phyloP scores from a whole-genome alignment of 2,329 filamentous ascomycete genomes.

The Colletotrichum aenigma region DNA sequence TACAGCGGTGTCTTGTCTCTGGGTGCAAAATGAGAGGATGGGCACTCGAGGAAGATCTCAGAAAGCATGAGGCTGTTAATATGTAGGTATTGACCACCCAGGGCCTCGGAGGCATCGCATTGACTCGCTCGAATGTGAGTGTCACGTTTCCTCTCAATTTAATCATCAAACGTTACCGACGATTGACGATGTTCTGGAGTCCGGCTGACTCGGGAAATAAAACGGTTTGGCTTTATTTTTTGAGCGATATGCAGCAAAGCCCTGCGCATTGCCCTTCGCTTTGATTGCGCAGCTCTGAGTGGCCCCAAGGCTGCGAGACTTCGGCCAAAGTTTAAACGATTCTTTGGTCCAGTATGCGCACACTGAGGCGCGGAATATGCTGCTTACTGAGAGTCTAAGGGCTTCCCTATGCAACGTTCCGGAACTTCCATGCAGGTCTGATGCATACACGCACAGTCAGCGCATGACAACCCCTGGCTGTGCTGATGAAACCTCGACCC shows the following conservation, averaged over 20 bases:
- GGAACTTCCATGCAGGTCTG: not conserved
- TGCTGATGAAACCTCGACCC: not conserved
- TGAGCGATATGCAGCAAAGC: not conserved
- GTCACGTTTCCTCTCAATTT: not conserved
- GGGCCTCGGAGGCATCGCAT: not conserved
- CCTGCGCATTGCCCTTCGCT: not conserved
- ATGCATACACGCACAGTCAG: not conserved
- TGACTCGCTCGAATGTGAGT: not conserved
- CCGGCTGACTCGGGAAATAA: not conserved
- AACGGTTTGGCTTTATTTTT: not conserved
- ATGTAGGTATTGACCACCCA: not conserved
- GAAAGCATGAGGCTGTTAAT: not conserved
- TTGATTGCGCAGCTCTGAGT: not conserved
- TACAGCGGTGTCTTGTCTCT: rapidly evolving
- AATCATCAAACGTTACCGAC: not conserved
- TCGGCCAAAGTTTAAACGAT: not conserved
- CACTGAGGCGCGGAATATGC: not conserved
- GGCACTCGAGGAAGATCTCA: rapidly evolving
- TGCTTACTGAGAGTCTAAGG: not conserved
- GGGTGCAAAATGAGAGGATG: not conserved
- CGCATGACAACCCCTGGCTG: not conserved
- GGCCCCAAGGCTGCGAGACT: not conserved
- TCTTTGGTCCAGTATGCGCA: not conserved
- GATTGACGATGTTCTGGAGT: not conserved
- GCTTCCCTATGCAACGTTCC: not conserved